Conservation (phyloP, 495 filamentous ascomycete species). For the Podospora anserina region DNA sequence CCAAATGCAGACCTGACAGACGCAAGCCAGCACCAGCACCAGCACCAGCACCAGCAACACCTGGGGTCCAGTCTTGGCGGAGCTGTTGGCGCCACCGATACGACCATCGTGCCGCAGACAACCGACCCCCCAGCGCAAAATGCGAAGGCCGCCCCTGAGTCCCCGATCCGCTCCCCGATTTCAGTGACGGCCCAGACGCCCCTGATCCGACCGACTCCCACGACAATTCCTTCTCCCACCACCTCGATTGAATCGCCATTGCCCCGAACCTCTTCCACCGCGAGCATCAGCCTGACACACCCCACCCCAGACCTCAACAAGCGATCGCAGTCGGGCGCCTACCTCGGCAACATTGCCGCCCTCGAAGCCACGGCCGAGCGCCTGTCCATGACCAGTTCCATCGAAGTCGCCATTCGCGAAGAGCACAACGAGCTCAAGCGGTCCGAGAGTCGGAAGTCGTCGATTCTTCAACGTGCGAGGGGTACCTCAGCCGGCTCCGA, state of each 20-base stretch:
- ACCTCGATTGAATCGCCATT: conserved; percentile 44
- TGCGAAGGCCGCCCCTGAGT: background rate
- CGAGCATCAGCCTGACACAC: conserved; percentile 62
- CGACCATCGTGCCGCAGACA: conserved; percentile 19
- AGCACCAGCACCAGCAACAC: background rate
- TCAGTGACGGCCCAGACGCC: conserved; percentile 16
- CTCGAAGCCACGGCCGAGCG: conserved; percentile 80
- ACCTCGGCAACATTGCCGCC: conserved; percentile 72
- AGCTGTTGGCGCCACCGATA: background rate
- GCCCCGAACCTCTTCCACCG: conserved; percentile 57
- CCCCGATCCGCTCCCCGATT: conserved; percentile 1
- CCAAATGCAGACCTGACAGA: background rate
- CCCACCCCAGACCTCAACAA: conserved; percentile 73
- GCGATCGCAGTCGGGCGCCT: conserved; percentile 68
- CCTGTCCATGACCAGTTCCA: conserved; percentile 72
- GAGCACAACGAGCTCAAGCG: conserved; percentile 75
- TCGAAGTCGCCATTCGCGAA: conserved; percentile 77
- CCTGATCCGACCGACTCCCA: conserved; percentile 26
- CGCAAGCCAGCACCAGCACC: background rate
- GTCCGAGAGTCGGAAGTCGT: conserved; percentile 58
- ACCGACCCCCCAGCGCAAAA: conserved; percentile 3
- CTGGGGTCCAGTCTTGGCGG: conserved; percentile 13
- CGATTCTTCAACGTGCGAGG: conserved; percentile 42
- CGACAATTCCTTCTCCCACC: conserved; percentile 21
- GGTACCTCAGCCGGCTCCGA: conserved; percentile 29